Base-by-base conservation (phyloP, 352 stramenopile species). In the Hyaloperonospora arabidopsidis region DNA sequence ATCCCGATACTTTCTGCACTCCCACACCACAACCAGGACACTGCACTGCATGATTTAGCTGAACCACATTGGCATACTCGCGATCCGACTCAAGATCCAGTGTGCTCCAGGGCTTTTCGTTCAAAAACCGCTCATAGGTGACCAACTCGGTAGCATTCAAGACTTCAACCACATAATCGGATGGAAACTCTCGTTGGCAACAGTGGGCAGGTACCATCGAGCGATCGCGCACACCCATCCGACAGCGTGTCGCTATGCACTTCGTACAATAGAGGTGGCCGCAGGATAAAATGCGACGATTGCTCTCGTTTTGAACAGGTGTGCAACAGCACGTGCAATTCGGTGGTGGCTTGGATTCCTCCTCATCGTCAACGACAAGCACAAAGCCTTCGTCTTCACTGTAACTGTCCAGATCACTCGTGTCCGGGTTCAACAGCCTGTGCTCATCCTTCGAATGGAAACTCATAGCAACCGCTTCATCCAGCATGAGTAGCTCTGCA, bases 21-120 rank as follows among this genome's bases (percentile, higher is more conserved):
- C 81, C 81, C 5, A 91, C 57, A 29, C 78, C 81, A 59, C 81
- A 91, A 28, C 63, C 63, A 36, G 81, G 81, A 50, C 81, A 89
- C 53, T 91, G 81, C n/a, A 74, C 63, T 2, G 57, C 67, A 36
- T 64, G 48, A 10, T 70, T 51, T 11, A 39, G 15, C 28, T 56
- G 48, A 29, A 89, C 63, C 15, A 74, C 50, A 4, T 49, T 51
- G 8, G 73, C 64, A 45, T 91, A 91, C 17, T 87, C 76, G 28
- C 65, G 66, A 57, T 91, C 80, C 23, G 77, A 79, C 41, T 76
- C 38, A 17, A 89, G 64, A 22, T 76, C 68, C 8, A 74, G 49
- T 6, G 45, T 59, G 15, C 45, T 48, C 76, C 74, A 87, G 32
- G 59, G 22, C 19, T 76, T 81, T 23, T 87, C 80, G 7, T 65